Evolutionary conservation across 441 rosid genomes (phyloP), one percentile per base, ranked within the genome.

Genomic region (Croton setiger): DNA sequence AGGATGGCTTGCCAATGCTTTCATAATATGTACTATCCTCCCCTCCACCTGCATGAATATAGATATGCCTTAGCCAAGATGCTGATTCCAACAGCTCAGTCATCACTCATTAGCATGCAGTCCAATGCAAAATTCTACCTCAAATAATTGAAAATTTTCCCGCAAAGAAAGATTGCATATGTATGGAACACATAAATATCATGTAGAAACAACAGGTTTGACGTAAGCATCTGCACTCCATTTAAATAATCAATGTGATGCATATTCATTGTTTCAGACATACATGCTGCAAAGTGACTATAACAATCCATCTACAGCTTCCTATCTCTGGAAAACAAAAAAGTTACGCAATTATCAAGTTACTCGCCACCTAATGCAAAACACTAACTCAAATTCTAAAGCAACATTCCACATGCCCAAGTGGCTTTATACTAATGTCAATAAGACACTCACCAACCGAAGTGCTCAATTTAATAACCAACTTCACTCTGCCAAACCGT

Each of bases 1-100:
- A 75, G 96, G 96, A 86, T 88, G 91, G 84, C 82, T 88, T 70
- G 97, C 92, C 85, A 96, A 79, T 60, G 99, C 98, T 84, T 96
- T 96, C 97, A 96, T 96, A 57, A 90, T 88, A 81, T 96, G 99
- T 62, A 96, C 97, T 33, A 93, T 82, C 73, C 97, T 85, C 78
- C 92, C 99, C 78, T 96, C 97, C 64, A 93, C 90, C 99, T 96
- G 82, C 72, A 85, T 69, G 64, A 64, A 71, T 7, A 60, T 23
- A 56, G 9, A 21, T 11, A 12, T 6, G 10, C 36, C 23, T 63
- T 64, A 8, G 20, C 59, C 58, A 61, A 55, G 51, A 57, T 60
- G 12, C 56, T 33, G 20, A 7, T 35, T 44, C 37, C 57, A 72
- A 69, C 54, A n/a, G 67, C 72, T 36, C 36, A 71, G 63, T 57